Evolutionary conservation across 1,284 basidiomycete species (phyloP).

Genomic region (Pseudozyma hubeiensis): DNA sequence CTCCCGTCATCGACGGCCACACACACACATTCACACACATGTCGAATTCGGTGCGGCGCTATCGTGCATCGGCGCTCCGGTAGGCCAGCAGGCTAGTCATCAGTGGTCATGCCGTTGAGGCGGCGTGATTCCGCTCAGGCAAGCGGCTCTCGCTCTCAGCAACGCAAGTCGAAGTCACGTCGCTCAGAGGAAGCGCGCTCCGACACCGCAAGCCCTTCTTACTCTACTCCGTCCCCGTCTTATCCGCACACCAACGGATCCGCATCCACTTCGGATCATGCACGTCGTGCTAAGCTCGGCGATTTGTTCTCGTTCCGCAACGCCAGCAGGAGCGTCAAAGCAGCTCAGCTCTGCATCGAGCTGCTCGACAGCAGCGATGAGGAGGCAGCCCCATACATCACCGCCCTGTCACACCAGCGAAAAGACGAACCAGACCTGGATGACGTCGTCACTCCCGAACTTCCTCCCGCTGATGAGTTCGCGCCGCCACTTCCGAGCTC

Average conservation of each 20-base stretch:
- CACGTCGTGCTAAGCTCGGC: conserved; percentile 8
- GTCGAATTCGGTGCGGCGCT: conserved; percentile 13
- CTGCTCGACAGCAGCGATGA: conserved; percentile 36
- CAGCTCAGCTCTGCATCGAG: conserved; percentile 15
- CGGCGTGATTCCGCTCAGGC: conserved; percentile 8
- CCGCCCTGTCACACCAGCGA: not conserved
- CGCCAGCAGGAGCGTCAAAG: not conserved
- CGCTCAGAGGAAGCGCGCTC: conserved; percentile 2
- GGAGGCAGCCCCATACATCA: conserved; percentile 1
- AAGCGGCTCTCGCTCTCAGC: not conserved
- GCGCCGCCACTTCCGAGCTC: conserved; percentile 8
- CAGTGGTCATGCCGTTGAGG: conserved; percentile 28
- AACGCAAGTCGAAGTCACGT: conserved; percentile 2
- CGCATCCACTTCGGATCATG: not conserved
- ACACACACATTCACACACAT: conserved; percentile 7
- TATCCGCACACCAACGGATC: not conserved
- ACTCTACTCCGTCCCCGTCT: conserved; percentile 3
- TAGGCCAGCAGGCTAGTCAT: conserved; percentile 12
- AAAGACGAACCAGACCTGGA: conserved; percentile 9
- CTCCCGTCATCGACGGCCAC: not conserved
- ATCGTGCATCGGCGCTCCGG: conserved; percentile 10
- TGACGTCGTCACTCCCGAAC: conserved; percentile 26
- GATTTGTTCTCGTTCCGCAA: conserved; percentile 10
- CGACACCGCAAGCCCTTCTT: conserved; percentile 18
- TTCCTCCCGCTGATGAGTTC: conserved; percentile 23